Evolutionary conservation across 169 alveolate species (phyloP), one percentile per base, ranked within the genome.

Genomic region (Plasmodium vivax): DNA sequence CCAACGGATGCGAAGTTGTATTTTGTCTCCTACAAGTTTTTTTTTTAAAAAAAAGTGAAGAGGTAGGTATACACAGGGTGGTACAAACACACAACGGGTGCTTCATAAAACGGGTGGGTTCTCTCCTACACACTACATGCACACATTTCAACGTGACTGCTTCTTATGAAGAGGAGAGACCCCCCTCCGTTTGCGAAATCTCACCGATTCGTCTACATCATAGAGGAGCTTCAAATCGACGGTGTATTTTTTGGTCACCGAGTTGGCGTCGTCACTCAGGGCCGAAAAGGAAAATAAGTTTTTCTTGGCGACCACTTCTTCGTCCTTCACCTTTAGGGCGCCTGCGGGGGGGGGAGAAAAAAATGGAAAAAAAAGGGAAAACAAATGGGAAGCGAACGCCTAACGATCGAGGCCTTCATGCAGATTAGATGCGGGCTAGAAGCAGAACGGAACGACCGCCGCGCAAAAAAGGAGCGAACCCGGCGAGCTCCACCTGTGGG

Each of bases 401-500:
- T 38, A 38, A 38, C 6, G 45, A 38, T 8, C 6, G 45, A 8
- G 45, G 1, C 10, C 1, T 38, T 5, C 45, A 38, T 38, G 6
- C 45, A 38, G 45, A 38, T 38, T 38, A 5, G 45, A 47, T 47
- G 58, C n/a, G 0, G 4, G 58, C 12, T 47, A 2, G n/a, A 38
- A 5, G 45, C 45, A 8, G 45, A 47, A 10, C 3, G n/a, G 58
- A 47, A 47, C 10, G 1, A n/a, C n/a, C 0, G 58, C n/a, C n/a
- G n/a, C 5, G 41, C 43, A 16, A n/a, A 84, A 41, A 84, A 19
- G 5, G 58, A 45, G 6, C 95, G 38, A 72, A 90, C 98, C 99
- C 7, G 99, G 99, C 27, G 99, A 97, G 95, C 98, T 99, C 98
- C 98, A 97, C 84, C 99, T 96, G 71, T 98, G 98, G 2, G 99